Percentiles rank a stretch among this genome's conserved stretches.
phyloP scores from a whole-genome alignment of 192 early-diverging fungal species.

The Backusella liffmaniae region DNA sequence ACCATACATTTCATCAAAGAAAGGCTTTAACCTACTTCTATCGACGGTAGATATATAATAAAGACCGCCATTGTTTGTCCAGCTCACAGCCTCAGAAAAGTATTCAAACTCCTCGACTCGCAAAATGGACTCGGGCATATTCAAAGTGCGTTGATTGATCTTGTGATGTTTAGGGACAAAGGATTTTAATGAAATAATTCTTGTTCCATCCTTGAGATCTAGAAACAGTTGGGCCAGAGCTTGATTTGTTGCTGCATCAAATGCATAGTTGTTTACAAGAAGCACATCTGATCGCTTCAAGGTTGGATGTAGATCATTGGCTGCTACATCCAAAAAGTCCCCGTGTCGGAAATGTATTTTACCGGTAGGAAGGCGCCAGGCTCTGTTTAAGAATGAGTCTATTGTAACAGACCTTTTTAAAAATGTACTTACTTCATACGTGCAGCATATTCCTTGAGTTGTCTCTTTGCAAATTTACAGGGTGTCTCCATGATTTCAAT shows the following conservation, averaged over 20 bases:
- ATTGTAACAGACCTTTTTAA: not conserved
- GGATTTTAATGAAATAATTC: conserved; percentile 81
- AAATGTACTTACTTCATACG: conserved; percentile 63
- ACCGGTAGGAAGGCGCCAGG: conserved; percentile 60
- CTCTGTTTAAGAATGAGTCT: conserved; percentile 27
- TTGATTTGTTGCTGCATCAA: conserved; percentile 84
- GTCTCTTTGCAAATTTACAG: conserved; percentile 70
- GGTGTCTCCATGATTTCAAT: conserved; percentile 93
- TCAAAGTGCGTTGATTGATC: conserved; percentile 68
- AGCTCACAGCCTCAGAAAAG: conserved; percentile 71
- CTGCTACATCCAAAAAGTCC: conserved; percentile 77
- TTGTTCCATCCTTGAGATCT: conserved; percentile 85
- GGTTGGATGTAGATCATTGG: conserved; percentile 60
- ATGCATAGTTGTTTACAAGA: conserved; percentile 96
- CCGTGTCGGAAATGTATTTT: conserved; percentile 68
- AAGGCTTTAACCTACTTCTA: conserved; percentile 51
- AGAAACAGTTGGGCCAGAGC: conserved; percentile 79
- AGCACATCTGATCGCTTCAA: conserved; percentile 85
- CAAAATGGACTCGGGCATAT: conserved; percentile 71
- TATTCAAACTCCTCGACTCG: conserved; percentile 63
- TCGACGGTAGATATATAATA: conserved; percentile 84
- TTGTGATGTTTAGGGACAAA: conserved; percentile 81
- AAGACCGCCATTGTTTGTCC: conserved; percentile 76
- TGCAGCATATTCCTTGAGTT: conserved; percentile 80
- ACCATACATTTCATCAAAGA: conserved; percentile 32